Percentiles rank a stretch among this genome's conserved stretches.
phyloP scores from a whole-genome alignment of 805 yeast genomes.

The Ogataea pini region DNA sequence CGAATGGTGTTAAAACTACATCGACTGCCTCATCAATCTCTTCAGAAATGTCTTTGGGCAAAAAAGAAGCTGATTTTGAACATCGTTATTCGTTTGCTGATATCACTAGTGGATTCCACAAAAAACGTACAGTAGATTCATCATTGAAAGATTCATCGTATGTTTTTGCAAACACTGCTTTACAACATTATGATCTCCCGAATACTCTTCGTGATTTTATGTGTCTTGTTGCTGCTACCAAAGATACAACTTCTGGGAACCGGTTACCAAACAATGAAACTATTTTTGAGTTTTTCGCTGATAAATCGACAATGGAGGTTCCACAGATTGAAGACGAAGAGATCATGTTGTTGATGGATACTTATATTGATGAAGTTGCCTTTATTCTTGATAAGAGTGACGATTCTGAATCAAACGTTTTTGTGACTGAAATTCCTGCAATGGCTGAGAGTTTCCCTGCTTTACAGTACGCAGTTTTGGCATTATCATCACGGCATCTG shows the following conservation, averaged over 20 bases:
- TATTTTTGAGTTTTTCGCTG: slow-evolving; percentile 30
- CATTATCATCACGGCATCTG: slow-evolving; percentile 32
- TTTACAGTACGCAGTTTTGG: slow-evolving; percentile 30
- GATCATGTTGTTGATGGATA: slow-evolving; percentile 33
- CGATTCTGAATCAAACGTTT: slow-evolving; percentile 33
- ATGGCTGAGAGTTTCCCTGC: slow-evolving; percentile 40
- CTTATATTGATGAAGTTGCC: slow-evolving; percentile 41
- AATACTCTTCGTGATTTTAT: slow-evolving; percentile 41
- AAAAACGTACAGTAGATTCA: slow-evolving; percentile 7
- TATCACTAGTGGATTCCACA: slow-evolving; percentile 8
- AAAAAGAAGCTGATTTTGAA: slow-evolving; percentile 26
- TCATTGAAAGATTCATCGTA: slow-evolving; percentile 14
- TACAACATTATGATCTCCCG: slow-evolving; percentile 33
- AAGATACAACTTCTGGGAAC: slow-evolving; percentile 18
- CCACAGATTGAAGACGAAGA: slow-evolving; percentile 36
- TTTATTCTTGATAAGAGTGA: slow-evolving; percentile 25
- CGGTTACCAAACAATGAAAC: slow-evolving; percentile 28
- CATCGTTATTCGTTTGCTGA: slow-evolving; percentile 27
- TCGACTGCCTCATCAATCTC: slow-evolving; percentile 20
- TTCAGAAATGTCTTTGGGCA: slow-evolving; percentile 23
- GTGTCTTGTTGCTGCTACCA: slow-evolving; percentile 38
- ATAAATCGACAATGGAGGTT: slow-evolving; percentile 24
- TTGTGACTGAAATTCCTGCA: slow-evolving; percentile 36
- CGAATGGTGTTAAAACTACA: slow-evolving; percentile 3
- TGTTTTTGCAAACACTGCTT: slow-evolving; percentile 10